phyloP scores from a whole-genome alignment of 169 alveolate species.

The Eimeria falciformis region DNA sequence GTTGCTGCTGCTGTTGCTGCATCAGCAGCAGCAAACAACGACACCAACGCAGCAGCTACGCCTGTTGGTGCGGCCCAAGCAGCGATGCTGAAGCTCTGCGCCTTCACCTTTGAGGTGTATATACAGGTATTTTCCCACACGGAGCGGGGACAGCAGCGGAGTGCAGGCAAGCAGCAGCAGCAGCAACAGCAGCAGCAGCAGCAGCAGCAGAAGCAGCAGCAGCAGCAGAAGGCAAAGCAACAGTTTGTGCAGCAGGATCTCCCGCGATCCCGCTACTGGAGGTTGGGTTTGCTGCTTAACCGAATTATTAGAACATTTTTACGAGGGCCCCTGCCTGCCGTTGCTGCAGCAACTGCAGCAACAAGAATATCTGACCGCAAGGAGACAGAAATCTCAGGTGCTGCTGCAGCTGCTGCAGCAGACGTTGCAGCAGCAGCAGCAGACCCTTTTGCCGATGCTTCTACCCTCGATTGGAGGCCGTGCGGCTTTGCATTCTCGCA shows the following conservation, averaged over 20 bases:
- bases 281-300: slow-evolving; percentile 50
- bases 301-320: slow-evolving; percentile 40
- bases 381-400: not conserved
- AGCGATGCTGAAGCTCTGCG: slow-evolving; percentile 53
- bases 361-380: not conserved
- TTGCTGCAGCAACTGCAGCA: not conserved
- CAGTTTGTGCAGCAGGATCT: slow-evolving; percentile 46
- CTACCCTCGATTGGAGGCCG: slow-evolving; percentile 22
- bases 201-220: slow-evolving; percentile 57
- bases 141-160: not conserved
- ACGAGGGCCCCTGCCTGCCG: slow-evolving; percentile 72
- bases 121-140: slow-evolving; percentile 32
- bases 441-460: slow-evolving; percentile 44
- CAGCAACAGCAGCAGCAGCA: slow-evolving; percentile 43
- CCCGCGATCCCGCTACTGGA: slow-evolving; percentile 74
- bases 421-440: slow-evolving; percentile 64
- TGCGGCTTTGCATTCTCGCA: slow-evolving; percentile 14
- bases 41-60: not conserved
- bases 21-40: not conserved
- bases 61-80: slow-evolving; percentile 52
- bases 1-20: slow-evolving; percentile 27
- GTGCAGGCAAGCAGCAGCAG: not conserved
- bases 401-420: slow-evolving; percentile 36
- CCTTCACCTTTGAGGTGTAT: slow-evolving; percentile 33
- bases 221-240: slow-evolving; percentile 33